These are phyloP conservation scores for Simmondsia chinensis DNA, from an alignment of 148 eudicot genomes.

Conservation along the genomic window DNA sequence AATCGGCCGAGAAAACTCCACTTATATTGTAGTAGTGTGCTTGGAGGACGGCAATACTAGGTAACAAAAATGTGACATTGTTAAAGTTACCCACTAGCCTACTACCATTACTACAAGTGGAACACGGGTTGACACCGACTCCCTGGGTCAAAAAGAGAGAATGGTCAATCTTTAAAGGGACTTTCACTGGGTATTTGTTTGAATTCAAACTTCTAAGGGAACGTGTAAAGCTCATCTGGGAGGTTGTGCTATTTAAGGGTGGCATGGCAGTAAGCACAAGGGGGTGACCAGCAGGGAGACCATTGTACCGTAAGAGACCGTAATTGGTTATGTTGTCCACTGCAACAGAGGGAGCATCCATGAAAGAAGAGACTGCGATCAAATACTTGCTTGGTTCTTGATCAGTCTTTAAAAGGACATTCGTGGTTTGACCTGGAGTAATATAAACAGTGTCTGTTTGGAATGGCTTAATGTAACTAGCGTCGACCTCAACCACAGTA, in stretches of 20 bases:
- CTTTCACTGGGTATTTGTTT: conserved; percentile 32
- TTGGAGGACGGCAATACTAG: conserved; percentile 50
- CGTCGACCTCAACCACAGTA: conserved; percentile 75
- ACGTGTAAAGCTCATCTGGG: conserved; percentile 21
- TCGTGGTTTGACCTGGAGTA: conserved; percentile 82
- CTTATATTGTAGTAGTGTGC: conserved; percentile 47
- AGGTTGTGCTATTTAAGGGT: conserved; percentile 32
- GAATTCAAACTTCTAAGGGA: conserved; percentile 56
- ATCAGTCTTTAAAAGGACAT: conserved; percentile 41
- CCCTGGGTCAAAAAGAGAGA: conserved; percentile 42
- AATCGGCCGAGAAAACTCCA: conserved; percentile 64
- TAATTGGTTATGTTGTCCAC: conserved; percentile 49
- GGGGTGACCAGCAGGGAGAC: conserved; percentile 10
- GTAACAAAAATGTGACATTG: conserved; percentile 64
- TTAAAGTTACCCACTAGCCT: conserved; percentile 45
- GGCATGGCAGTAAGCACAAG: conserved; percentile 37
- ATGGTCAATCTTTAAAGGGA: conserved; percentile 45
- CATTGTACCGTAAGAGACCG: conserved; percentile 31
- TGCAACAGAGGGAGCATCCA: conserved; percentile 53
- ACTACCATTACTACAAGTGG: conserved; percentile 46
- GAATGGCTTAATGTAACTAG: conserved; percentile 59
- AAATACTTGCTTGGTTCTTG: conserved; percentile 38
- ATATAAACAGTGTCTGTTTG: conserved; percentile 47
- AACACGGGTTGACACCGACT: conserved; percentile 56
- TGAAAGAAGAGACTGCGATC: conserved; percentile 59